Conservation (phyloP, 192 early-diverging fungal genomes). For the Entomortierella lignicola region DNA sequence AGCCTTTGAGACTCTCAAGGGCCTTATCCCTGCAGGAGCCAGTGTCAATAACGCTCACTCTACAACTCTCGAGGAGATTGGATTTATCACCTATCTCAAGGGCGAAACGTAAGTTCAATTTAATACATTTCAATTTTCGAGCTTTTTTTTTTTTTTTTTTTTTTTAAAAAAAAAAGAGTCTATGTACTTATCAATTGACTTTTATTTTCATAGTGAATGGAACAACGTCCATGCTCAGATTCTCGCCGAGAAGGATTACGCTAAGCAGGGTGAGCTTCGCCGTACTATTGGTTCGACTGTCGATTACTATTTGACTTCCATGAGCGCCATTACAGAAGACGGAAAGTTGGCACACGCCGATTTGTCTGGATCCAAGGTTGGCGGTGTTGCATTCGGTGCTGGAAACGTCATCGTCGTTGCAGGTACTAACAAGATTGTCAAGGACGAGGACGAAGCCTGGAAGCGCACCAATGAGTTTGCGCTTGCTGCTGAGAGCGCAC, state of each 20-base stretch:
- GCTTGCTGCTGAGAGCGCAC: slow-evolving; percentile 47
- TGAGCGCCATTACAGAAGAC: slow-evolving; percentile 53
- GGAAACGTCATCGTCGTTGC: slow-evolving; percentile 48
- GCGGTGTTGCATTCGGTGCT: slow-evolving; percentile 48
- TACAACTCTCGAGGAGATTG: slow-evolving; percentile 56
- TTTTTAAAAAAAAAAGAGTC: too few relatives aligned
- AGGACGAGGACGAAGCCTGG: slow-evolving; percentile 53
- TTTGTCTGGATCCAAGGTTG: slow-evolving; percentile 55
- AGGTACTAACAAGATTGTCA: slow-evolving; percentile 59
- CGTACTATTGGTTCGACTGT: slow-evolving; percentile 52
- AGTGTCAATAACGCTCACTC: slow-evolving; percentile 57
- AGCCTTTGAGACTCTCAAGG: slow-evolving; percentile 54
- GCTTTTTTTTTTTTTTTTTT: too few relatives aligned
- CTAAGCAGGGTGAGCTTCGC: slow-evolving; percentile 50
- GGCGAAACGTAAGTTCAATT: slow-evolving; percentile 37
- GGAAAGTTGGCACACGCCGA: slow-evolving; percentile 49
- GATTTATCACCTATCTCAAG: slow-evolving; percentile 58
- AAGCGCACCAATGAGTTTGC: slow-evolving; percentile 53
- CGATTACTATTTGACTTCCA: slow-evolving; percentile 55
- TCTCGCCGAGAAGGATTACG: slow-evolving; percentile 43
- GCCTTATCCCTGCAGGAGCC: slow-evolving; percentile 51
- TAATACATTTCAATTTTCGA: too few relatives aligned
- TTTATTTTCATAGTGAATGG: slow-evolving; percentile 15
- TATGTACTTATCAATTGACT: not conserved
- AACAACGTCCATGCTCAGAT: slow-evolving; percentile 54